Base-by-base conservation (phyloP, 1,284 basidiomycete species). In the Tilletiaria anomala region DNA sequence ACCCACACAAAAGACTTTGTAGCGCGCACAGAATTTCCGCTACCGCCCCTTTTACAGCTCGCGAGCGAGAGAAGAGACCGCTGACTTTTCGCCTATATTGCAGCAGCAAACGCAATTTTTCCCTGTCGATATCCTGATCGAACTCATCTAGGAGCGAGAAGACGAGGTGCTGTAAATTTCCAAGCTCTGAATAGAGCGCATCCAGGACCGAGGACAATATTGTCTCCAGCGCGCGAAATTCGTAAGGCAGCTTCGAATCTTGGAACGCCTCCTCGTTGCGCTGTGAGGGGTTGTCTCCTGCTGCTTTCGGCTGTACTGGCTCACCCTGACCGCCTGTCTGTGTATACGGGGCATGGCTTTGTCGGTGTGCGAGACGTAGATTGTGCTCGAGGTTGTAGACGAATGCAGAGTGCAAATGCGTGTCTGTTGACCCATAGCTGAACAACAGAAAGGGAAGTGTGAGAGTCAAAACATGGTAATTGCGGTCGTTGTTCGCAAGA, bases 401-500 rank as follows among this genome's bases (percentile, higher is more conserved):
- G 24, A 63, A 63, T 11, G 58, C 56, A 11, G 48, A 48, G 26
- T 61, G 50, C 5, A 63, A 34, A 29, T 50, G 48, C 5, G 44
- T 37, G 40, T 63, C 56, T 1, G 54, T 48, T 2, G 39, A 40
- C 5, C 58, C 53, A 37, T 58, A 62, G 32, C 47, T 49, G 39
- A 18, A 12, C 14, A 16, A 15, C 32, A 34, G 26, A 14, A 32
- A 24, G 26, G 10, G 10, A 8, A 29, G 10, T n/a, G n/a, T 8
- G 26, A 29, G 8, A 29, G 10, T 8, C 10, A 29, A 29, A n/a
- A 8, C 8, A 29, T 8, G n/a, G 26, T n/a, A 29, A 29, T 5
- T 16, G 20, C 17, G 32, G 4, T 5, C 10, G 66, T 89, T 85
- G 15, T 79, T 76, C 18, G 79, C 83, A n/a, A n/a, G n/a, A 29